A percentile compares a stretch with the other conserved stretches of the same genome.
These are phyloP conservation scores for Coniochaeta ligniaria DNA, from an alignment of 2,329 filamentous ascomycete species.

Conservation along the genomic window DNA sequence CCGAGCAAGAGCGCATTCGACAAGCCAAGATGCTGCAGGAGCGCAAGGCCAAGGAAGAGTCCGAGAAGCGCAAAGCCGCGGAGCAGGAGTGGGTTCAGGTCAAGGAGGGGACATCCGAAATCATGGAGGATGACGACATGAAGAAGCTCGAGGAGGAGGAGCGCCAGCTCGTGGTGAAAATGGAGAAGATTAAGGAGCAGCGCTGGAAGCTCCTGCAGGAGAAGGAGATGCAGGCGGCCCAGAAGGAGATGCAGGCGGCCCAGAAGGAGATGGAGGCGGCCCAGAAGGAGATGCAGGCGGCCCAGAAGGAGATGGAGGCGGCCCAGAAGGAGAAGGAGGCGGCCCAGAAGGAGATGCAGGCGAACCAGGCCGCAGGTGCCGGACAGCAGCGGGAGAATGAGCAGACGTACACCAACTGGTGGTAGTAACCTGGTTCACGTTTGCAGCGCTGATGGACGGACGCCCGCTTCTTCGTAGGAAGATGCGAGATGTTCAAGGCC, in stretches of 20 bases:
- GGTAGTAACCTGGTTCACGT: neutral
- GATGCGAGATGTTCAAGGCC: neutral
- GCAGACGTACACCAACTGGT: neutral
- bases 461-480: neutral
- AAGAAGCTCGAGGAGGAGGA: neutral
- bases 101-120: neutral
- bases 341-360: neutral
- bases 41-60: neutral
- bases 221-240: neutral
- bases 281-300: neutral
- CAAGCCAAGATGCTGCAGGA: neutral
- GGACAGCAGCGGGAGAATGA: neutral
- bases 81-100: neutral
- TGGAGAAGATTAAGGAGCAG: slow-evolving; percentile 4
- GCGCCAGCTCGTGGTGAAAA: neutral
- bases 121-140: neutral
- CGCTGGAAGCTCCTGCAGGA: slow-evolving; percentile 5
- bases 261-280: neutral
- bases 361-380: neutral
- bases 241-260: neutral
- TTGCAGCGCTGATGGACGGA: neutral
- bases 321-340: no score
- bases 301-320: no score
- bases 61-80: neutral
- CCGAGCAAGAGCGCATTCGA: neutral